Conservation (phyloP, 2,329 filamentous ascomycete genomes). For the Chaetomiaceae sp. region DNA sequence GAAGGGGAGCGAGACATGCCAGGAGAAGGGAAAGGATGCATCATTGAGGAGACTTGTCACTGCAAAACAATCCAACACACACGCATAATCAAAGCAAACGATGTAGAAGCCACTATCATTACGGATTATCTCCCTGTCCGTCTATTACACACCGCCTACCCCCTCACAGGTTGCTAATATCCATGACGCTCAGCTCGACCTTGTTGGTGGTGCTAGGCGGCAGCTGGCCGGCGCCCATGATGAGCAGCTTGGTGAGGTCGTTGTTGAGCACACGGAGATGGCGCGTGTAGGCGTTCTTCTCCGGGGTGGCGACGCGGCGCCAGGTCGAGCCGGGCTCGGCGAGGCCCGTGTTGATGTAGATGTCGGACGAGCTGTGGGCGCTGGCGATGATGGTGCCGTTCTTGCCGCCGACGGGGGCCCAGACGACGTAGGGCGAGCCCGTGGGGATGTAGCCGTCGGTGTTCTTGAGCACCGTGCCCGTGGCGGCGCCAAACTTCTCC, state of each 20-base stretch:
- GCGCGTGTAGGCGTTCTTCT: conserved; percentile 36
- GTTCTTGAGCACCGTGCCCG: conserved; percentile 28
- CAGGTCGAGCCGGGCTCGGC: conserved; percentile 33
- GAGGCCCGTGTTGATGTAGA: conserved; percentile 38
- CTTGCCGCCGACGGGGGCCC: conserved; percentile 40
- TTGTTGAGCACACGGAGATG: conserved; percentile 35
- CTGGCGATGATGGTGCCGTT: conserved; percentile 36
- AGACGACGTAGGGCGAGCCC: conserved; percentile 41
- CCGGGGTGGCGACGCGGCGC: conserved; percentile 36
- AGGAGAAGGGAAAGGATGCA: too few relatives aligned
- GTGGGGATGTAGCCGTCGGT: conserved; percentile 16
- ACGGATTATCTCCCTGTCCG: too few relatives aligned
- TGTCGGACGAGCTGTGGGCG: conserved; percentile 38
- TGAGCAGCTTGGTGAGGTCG: conserved; percentile 36
- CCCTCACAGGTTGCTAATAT: conserved; percentile 19
- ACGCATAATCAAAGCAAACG: too few relatives aligned
- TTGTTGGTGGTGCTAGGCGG: conserved; percentile 45
- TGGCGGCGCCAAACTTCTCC: conserved; percentile 22
- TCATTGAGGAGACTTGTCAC: too few relatives aligned
- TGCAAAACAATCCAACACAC: too few relatives aligned
- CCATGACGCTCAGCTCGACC: conserved; percentile 36
- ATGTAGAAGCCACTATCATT: too few relatives aligned
- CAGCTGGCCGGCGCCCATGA: conserved; percentile 43
- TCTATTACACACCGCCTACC: too few relatives aligned
- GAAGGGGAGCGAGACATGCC: too few relatives aligned